These are phyloP conservation scores for Hexamita inflata DNA, from an alignment of 208 protist genomes.

Conservation along the genomic window DNA sequence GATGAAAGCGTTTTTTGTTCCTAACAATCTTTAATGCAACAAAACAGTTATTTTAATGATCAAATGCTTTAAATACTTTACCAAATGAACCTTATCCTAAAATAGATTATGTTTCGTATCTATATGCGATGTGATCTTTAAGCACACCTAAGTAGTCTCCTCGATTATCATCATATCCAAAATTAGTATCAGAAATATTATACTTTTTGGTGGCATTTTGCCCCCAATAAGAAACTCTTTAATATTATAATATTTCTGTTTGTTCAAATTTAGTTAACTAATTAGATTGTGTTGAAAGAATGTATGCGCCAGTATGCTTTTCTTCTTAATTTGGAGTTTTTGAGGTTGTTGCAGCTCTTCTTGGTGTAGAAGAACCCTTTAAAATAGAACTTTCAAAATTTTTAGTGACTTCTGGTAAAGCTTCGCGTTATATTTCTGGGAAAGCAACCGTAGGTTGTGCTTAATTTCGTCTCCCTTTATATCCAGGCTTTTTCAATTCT, in stretches of 20 bases:
- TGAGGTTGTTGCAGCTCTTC: too few relatives aligned
- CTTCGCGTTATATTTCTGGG: too few relatives aligned
- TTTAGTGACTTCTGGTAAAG: too few relatives aligned
- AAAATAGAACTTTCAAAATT: too few relatives aligned
- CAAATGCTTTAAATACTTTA: conserved; percentile 59
- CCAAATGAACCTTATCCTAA: conserved; percentile 73
- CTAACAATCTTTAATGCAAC: conserved; percentile 47
- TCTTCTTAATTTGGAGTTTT: too few relatives aligned
- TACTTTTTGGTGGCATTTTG: conserved; percentile 46
- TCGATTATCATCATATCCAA: conserved; percentile 69
- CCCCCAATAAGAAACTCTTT: conserved; percentile 63
- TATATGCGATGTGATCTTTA: conserved; percentile 65
- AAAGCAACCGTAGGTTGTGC: too few relatives aligned
- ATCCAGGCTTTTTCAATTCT: too few relatives aligned
- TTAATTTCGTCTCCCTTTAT: too few relatives aligned
- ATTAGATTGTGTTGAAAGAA: too few relatives aligned
- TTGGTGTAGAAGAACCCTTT: too few relatives aligned
- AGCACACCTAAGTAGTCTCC: conserved; percentile 65
- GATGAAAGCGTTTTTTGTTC: conserved; percentile 46
- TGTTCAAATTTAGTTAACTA: conserved; percentile 58
- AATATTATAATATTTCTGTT: conserved; percentile 57
- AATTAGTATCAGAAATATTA: conserved; percentile 45
- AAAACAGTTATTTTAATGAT: conserved; percentile 27
- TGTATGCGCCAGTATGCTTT: too few relatives aligned
- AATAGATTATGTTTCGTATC: conserved; percentile 61